These are phyloP conservation scores for Fraxinus baroniana DNA, from an alignment of 305 asterid species.

Conservation along the genomic window DNA sequence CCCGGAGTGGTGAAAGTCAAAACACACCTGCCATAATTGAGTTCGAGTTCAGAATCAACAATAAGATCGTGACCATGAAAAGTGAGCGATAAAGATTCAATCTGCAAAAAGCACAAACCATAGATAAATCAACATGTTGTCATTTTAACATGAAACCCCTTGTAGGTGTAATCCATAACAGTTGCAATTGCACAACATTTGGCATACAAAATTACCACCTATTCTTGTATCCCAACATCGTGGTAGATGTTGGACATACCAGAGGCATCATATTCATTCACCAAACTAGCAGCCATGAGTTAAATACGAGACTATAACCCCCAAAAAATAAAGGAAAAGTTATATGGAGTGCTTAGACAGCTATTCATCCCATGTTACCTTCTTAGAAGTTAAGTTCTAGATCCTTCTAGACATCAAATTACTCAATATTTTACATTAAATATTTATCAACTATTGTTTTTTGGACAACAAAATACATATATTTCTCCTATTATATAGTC, in stretches of 20 bases:
- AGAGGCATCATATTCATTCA: constrained; percentile 25
- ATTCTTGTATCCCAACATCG: constrained; percentile 16
- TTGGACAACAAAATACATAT: not conserved
- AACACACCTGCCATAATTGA: constrained; percentile 86
- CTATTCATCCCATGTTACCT: not conserved
- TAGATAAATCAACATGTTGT: not conserved
- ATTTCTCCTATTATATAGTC: not conserved
- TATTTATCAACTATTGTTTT: not conserved
- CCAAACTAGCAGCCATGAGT: constrained; percentile 38
- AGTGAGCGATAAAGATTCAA: constrained; percentile 94
- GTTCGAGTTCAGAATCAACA: constrained; percentile 89
- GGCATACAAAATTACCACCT: constrained; percentile 26
- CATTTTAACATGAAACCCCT: not conserved
- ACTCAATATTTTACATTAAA: not conserved
- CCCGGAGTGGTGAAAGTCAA: not conserved
- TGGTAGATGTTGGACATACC: not conserved
- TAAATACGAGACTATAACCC: not conserved
- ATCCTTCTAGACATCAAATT: not conserved
- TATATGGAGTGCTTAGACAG: not conserved
- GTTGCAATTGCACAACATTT: not conserved
- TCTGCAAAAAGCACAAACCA: constrained; percentile 42
- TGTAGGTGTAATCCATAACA: not conserved
- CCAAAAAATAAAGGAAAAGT: not conserved
- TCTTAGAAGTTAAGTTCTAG: not conserved
- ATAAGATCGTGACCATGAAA: constrained; percentile 97